These are phyloP conservation scores for Eutypella sp. DNA, from an alignment of 2,329 filamentous ascomycete genomes.

Conservation along the genomic window DNA sequence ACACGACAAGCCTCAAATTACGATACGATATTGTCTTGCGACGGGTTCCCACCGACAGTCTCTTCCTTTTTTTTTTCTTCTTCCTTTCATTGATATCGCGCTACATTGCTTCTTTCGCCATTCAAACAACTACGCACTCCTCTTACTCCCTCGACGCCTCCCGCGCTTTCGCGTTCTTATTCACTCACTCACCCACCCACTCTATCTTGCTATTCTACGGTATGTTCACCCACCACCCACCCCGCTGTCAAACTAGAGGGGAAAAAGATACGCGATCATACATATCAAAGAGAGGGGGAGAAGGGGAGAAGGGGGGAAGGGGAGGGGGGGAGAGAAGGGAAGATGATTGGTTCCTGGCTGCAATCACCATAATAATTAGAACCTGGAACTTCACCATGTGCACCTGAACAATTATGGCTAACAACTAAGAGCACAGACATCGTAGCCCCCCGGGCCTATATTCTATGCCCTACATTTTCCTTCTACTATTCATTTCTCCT, in stretches of 20 bases:
- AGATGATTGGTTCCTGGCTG: neutral
- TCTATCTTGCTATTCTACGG: neutral
- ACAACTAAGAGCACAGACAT: too few relatives aligned
- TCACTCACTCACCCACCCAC: neutral
- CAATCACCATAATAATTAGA: neutral
- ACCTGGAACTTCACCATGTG: too few relatives aligned
- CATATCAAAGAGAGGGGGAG: neutral
- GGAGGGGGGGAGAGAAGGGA: neutral
- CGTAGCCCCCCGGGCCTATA: too few relatives aligned
- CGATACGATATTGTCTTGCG: neutral
- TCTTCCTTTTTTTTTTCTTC: too few relatives aligned
- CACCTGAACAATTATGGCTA: too few relatives aligned
- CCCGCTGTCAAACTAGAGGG: neutral
- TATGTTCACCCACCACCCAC: neutral
- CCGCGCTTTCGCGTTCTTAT: neutral
- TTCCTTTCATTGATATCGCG: neutral
- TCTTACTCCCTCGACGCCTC: too few relatives aligned
- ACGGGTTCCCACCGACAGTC: neutral
- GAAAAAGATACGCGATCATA: neutral
- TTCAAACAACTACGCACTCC: too few relatives aligned
- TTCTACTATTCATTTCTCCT: too few relatives aligned
- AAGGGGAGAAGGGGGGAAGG: too few relatives aligned
- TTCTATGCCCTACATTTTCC: neutral
- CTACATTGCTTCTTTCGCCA: neutral
- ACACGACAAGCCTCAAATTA: too few relatives aligned